Conservation (phyloP, 108 stramenopile genomes). For the Nitzschia palea region DNA sequence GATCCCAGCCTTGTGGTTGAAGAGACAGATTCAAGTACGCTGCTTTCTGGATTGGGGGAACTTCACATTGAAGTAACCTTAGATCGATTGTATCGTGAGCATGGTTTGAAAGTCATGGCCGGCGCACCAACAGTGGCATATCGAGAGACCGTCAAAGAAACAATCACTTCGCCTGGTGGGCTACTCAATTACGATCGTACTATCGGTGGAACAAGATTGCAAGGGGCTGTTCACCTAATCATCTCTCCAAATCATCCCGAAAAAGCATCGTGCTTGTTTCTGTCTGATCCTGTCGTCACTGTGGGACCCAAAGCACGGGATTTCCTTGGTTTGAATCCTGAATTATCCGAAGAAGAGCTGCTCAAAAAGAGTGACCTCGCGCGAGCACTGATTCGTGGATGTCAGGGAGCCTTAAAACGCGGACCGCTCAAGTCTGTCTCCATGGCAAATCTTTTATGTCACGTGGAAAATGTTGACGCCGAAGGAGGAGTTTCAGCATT, state of each 20-base stretch:
- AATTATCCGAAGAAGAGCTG: conserved; percentile 48
- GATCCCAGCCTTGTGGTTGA: conserved; percentile 86
- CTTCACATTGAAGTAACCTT: conserved; percentile 85
- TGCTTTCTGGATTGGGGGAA: conserved; percentile 85
- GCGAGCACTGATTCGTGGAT: conserved; percentile 68
- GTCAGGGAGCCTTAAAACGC: conserved; percentile 75
- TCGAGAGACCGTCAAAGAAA: conserved; percentile 68
- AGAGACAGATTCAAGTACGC: conserved; percentile 74
- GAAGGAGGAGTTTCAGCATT: conserved; percentile 63
- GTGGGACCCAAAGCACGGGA: conserved; percentile 55
- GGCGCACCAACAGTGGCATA: conserved; percentile 83
- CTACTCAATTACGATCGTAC: conserved; percentile 76
- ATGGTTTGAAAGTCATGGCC: conserved; percentile 65
- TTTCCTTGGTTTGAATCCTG: conserved; percentile 61
- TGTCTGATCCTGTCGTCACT: conserved; percentile 66
- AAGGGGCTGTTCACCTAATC: conserved; percentile 63
- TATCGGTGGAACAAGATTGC: conserved; percentile 69
- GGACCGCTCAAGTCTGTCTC: conserved; percentile 64
- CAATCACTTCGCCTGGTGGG: conserved; percentile 62
- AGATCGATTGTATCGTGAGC: conserved; percentile 77
- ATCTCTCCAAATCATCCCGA: conserved; percentile 39
- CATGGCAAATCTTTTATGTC: conserved; percentile 72
- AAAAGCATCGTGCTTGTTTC: conserved; percentile 45
- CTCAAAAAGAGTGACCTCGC: conserved; percentile 51
- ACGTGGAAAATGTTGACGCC: conserved; percentile 66